A percentile compares a stretch with the other conserved stretches of the same genome.
phyloP scores from a whole-genome alignment of 1,284 basidiomycete genomes.

The Melampsora medusae region DNA sequence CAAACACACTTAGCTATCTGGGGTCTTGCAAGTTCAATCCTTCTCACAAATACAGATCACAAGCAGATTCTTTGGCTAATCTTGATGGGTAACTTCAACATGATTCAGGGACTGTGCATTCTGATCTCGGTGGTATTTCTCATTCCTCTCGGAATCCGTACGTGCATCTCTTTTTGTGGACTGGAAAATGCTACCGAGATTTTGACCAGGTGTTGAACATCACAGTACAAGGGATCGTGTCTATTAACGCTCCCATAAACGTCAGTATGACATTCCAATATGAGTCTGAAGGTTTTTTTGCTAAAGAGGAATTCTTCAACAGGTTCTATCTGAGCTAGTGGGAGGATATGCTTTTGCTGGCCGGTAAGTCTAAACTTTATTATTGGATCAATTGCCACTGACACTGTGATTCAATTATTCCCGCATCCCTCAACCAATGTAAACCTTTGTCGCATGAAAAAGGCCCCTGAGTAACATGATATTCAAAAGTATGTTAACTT shows the following conservation, averaged over 20 bases:
- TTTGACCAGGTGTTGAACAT: neutral
- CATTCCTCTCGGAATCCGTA: constrained; percentile 39
- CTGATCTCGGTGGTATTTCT: constrained; percentile 15
- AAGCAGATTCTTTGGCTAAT: too few relatives aligned
- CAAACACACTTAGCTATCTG: constrained; percentile 34
- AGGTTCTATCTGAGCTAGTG: constrained; percentile 40
- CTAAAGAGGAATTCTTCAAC: neutral
- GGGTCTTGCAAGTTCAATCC: constrained; percentile 23
- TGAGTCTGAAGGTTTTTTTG: neutral
- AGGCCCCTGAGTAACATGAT: constrained; percentile 40
- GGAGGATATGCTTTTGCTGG: constrained; percentile 33
- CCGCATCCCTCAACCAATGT: too few relatives aligned
- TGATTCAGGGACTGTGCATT: too few relatives aligned
- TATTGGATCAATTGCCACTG: neutral
- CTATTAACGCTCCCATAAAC: constrained; percentile 23
- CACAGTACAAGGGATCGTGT: constrained; percentile 23
- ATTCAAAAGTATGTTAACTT: constrained; percentile 27
- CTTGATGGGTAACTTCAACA: too few relatives aligned
- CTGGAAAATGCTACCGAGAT: neutral
- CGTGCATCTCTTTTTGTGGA: neutral
- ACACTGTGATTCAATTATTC: neutral
- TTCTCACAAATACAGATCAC: too few relatives aligned
- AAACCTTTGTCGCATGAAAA: too few relatives aligned
- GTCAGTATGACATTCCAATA: neutral
- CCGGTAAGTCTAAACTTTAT: neutral